Conservation (phyloP, 768 basidiomycete genomes). For the Kwoniella newhampshirensis region DNA sequence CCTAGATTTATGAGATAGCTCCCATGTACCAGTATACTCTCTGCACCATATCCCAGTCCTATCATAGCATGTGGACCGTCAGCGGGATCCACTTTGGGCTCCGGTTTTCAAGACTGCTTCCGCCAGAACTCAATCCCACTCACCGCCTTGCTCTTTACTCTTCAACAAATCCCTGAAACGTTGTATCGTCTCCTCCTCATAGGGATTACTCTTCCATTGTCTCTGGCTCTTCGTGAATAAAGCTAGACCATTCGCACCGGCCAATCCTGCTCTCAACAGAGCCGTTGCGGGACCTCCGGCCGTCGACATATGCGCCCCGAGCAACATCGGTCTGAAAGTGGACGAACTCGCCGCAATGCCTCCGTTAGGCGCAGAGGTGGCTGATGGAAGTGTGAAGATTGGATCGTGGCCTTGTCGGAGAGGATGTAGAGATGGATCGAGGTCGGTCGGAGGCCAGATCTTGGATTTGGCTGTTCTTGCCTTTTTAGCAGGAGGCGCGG, state of each 20-base stretch:
- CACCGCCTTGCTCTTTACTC: constrained; percentile 51
- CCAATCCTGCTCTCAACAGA: constrained; percentile 66
- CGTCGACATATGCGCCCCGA: constrained; percentile 81
- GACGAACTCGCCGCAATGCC: constrained; percentile 11
- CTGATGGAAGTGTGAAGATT: constrained; percentile 21
- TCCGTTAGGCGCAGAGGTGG: constrained; percentile 19
- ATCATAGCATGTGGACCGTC: background rate
- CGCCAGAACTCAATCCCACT: constrained; percentile 1
- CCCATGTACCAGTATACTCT: constrained; percentile 75
- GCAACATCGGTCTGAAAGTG: constrained; percentile 23
- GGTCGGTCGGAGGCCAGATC: constrained; percentile 40
- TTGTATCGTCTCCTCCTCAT: constrained; percentile 60
- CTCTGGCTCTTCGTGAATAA: constrained; percentile 81
- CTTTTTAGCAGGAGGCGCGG: constrained; percentile 26
- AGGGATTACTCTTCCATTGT: constrained; percentile 70
- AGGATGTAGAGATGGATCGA: constrained; percentile 36
- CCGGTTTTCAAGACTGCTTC: background rate
- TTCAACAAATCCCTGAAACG: constrained; percentile 65
- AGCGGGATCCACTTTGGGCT: too few relatives aligned
- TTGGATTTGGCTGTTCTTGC: constrained; percentile 31
- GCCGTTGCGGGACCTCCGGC: constrained; percentile 77
- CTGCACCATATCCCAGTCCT: constrained; percentile 62
- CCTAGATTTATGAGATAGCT: constrained; percentile 83
- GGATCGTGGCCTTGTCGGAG: constrained; percentile 32
- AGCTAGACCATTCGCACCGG: constrained; percentile 79